These are phyloP conservation scores for Raffaelea arxii DNA, from an alignment of 2,329 filamentous ascomycete species.

Conservation along the genomic window DNA sequence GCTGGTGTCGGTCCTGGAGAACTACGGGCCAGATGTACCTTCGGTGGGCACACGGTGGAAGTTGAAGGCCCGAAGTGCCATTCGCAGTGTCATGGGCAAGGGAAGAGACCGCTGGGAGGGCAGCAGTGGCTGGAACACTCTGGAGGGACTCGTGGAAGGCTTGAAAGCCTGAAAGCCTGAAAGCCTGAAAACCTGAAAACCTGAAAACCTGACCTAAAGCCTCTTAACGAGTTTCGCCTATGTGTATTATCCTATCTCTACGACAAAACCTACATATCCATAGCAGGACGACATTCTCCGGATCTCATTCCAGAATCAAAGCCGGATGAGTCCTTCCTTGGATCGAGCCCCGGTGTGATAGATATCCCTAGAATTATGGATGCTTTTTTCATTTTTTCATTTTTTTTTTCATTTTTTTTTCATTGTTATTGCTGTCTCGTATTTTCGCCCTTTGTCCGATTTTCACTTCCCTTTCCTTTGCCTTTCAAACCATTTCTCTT, in stretches of 20 bases:
- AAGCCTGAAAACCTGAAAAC: neutral
- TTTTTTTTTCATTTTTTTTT: neutral
- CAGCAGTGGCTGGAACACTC: slow-evolving; percentile 53
- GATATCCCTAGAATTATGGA: neutral
- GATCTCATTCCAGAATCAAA: neutral
- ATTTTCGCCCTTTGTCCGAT: neutral
- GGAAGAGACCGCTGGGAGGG: slow-evolving; percentile 78
- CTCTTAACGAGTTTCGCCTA: neutral
- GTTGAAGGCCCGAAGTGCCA: slow-evolving; percentile 76
- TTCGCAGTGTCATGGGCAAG: slow-evolving; percentile 74
- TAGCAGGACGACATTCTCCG: neutral
- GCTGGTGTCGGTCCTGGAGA: slow-evolving; percentile 75
- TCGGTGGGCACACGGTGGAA: slow-evolving; percentile 73
- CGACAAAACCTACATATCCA: neutral
- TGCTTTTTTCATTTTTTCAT: neutral
- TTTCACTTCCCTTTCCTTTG: neutral
- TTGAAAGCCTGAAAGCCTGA: too few relatives aligned
- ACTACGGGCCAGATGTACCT: slow-evolving; percentile 56
- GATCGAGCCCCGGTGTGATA: neutral
- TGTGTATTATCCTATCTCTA: too few relatives aligned
- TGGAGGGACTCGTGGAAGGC: slow-evolving; percentile 48
- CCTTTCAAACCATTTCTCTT: neutral
- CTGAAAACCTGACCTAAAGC: neutral
- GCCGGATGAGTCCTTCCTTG: neutral
- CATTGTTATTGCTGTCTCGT: neutral